Evolutionary conservation across 140 eudicot species (phyloP), one percentile per base, ranked within the genome.

Genomic region (Erigeron philadelphicus): DNA sequence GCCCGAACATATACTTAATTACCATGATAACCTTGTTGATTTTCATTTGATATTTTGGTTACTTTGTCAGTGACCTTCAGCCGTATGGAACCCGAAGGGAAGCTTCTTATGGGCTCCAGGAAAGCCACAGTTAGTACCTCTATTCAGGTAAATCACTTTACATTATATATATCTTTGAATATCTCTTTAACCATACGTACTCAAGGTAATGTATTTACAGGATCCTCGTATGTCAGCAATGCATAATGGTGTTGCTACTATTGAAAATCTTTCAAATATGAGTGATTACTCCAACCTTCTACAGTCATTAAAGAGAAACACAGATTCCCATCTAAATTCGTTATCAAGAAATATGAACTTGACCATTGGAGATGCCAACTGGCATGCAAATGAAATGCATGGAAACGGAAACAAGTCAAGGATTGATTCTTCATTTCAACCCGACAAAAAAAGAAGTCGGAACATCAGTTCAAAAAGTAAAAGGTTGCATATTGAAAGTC

Each of bases 81-180:
- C 67, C 98, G 98, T 66, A 88, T 86, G 96, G 98, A 93, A 74
- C 98, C 98, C 13, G 95, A 81, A 76, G 98, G 95, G 68, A 93
- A 89, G 80, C 98, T 93, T 69, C 83, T 93, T 72, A 88, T 93
- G 95, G 98, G 98, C 58, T 93, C 86, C 58, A 86, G 98, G 2
- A 93, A 88, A 81, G 95, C 98, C 68, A 75, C 86, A 16, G 76
- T 68, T 52, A 61, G 66, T 80, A 53, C 79, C 55, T 21, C 87
- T 59, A 7, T 78, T 41, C 96, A 84, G 93, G 90, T 87, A 79
- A 31, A 59, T 44, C 17, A 12, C 44, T 73, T 42, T 48, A 72
- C 57, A 23, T 17, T 2, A 52, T 55, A 66, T 53, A 16, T 40
- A 31, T 73, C 11, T 11, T 10, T 0, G 6, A 4, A 25, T 13